Conservation (phyloP, 179 eudicot genomes). For the Beta lomatogona region DNA sequence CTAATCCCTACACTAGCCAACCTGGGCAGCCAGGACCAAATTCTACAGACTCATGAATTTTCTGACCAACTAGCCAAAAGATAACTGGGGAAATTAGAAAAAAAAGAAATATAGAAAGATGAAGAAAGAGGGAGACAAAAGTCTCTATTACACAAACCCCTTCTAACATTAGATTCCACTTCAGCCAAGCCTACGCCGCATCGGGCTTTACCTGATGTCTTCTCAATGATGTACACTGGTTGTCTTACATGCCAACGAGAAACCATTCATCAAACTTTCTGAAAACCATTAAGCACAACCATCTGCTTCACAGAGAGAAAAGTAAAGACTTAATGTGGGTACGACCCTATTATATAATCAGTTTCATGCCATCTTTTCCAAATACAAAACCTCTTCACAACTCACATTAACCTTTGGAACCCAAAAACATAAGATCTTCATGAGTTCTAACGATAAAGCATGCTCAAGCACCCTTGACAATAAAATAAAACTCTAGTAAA, state of each 20-base stretch:
- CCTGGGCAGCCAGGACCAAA: conserved; percentile 82
- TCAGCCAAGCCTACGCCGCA: too few relatives aligned
- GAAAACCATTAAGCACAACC: neutral
- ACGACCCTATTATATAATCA: neutral
- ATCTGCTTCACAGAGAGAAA: conserved; percentile 1
- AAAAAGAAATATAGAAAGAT: neutral
- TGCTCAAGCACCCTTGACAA: neutral
- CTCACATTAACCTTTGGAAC: neutral
- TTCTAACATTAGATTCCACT: too few relatives aligned
- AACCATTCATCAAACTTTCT: neutral
- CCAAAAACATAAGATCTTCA: neutral
- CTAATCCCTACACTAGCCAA: conserved; percentile 57
- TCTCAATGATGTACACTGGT: too few relatives aligned
- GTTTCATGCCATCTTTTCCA: neutral
- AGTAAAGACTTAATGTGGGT: neutral
- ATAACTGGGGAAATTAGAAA: conserved; percentile 5
- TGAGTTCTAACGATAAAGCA: conserved; percentile 2
- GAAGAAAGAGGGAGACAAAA: conserved; percentile 24
- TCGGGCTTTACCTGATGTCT: too few relatives aligned
- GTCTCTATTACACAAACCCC: too few relatives aligned
- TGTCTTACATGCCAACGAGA: neutral
- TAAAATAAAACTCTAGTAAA: too few relatives aligned
- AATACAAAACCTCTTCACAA: neutral
- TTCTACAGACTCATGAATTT: conserved; percentile 31
- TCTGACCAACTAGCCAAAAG: conserved; percentile 21